Evolutionary conservation across 2,329 filamentous ascomycete species (phyloP).

Genomic region (Rutstroemia sp.): DNA sequence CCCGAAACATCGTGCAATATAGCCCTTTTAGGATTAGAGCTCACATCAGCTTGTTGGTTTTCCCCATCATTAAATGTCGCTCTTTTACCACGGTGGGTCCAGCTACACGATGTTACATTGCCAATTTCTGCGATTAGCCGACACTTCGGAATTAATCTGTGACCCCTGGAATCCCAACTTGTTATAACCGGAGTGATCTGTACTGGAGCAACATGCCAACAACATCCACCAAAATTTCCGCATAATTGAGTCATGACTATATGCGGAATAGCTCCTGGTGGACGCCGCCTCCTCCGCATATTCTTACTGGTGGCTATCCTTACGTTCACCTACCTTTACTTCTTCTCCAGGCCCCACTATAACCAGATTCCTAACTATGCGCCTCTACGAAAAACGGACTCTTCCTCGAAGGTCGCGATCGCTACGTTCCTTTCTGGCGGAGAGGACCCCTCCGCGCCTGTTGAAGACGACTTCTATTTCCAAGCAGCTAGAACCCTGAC

Average conservation of each 20-base stretch:
- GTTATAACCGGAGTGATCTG: background rate
- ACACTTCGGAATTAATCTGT: too few relatives aligned
- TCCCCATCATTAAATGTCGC: too few relatives aligned
- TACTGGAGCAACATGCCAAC: background rate
- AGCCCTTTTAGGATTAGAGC: too few relatives aligned
- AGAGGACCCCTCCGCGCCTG: slow-evolving; percentile 10
- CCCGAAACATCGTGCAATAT: too few relatives aligned
- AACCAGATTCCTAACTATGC: background rate
- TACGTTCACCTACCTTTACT: background rate
- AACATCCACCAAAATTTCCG: background rate
- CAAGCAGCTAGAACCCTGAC: slow-evolving; percentile 32
- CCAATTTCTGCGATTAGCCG: too few relatives aligned
- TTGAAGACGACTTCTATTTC: slow-evolving; percentile 33
- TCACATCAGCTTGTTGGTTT: too few relatives aligned
- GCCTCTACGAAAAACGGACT: background rate
- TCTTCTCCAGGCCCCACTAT: background rate
- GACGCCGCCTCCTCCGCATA: background rate
- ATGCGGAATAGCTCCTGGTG: background rate
- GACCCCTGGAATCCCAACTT: too few relatives aligned
- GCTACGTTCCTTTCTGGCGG: slow-evolving; percentile 34
- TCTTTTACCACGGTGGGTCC: too few relatives aligned
- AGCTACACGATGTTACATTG: too few relatives aligned
- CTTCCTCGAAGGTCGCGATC: slow-evolving; percentile 22
- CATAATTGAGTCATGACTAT: background rate
- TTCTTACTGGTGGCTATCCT: background rate